Evolutionary conservation across 768 basidiomycete genomes (phyloP).

Genomic region (Saitozyma sp.): DNA sequence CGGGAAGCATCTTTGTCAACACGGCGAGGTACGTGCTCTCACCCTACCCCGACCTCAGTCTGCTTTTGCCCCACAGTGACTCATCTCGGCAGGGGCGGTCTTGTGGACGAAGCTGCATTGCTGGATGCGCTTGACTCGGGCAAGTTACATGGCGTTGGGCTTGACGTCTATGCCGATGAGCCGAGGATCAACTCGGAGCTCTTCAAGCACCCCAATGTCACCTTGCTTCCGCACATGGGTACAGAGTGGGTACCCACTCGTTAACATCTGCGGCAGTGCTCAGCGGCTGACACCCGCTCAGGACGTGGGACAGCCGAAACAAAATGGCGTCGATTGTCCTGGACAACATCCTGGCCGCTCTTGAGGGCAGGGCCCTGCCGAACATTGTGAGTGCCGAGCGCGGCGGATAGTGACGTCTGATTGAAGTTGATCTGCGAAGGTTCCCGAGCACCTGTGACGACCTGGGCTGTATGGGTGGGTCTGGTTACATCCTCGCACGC

Average conservation of each 20-base stretch:
- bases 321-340: conserved; percentile 32
- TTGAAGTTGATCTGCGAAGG: too few relatives aligned
- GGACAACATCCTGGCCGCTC: conserved; percentile 29
- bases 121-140: conserved; percentile 81
- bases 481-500: too few relatives aligned
- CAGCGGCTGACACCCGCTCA: not conserved
- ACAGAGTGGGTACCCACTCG: conserved; percentile 17
- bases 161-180: conserved; percentile 83
- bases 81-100: conserved; percentile 60
- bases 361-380: conserved; percentile 18
- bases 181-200: conserved; percentile 77
- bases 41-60: too few relatives aligned
- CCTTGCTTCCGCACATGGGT: conserved; percentile 87
- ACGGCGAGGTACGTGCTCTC: conserved; percentile 61
- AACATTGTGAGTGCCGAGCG: conserved; percentile 11
- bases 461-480: too few relatives aligned
- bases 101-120: conserved; percentile 82
- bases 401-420: too few relatives aligned
- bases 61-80: not conserved
- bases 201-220: conserved; percentile 73
- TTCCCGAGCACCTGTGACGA: too few relatives aligned
- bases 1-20: conserved; percentile 74
- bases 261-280: not conserved
- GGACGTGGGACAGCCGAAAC: conserved; percentile 23
- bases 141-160: conserved; percentile 75